Evolutionary conservation across 73 alveolate species (phyloP).

Genomic region (Paramecium sexaurelia): DNA sequence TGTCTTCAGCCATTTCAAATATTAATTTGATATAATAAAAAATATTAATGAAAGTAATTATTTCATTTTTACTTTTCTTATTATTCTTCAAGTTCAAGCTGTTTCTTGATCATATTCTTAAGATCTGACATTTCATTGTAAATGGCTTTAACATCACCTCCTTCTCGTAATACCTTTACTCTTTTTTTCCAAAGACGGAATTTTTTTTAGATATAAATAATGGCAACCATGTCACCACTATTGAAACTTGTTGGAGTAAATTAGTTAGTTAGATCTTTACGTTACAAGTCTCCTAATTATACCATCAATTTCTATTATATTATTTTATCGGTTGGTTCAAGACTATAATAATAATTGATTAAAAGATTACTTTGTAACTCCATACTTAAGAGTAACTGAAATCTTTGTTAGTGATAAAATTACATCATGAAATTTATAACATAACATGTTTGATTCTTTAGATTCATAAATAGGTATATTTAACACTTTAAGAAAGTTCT

Average conservation of each 20-base stretch:
- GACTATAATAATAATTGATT: not conserved
- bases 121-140: constrained; percentile 54
- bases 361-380: constrained; percentile 40
- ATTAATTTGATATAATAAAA: not conserved
- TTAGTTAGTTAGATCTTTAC: not conserved
- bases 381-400: constrained; percentile 67
- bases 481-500: constrained; percentile 59
- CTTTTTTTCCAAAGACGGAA: constrained; percentile 28
- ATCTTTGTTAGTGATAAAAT: constrained; percentile 53
- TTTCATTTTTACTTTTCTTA: not conserved
- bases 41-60: not conserved
- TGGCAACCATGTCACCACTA: constrained; percentile 64
- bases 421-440: constrained; percentile 65
- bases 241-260: constrained; percentile 42
- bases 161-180: constrained; percentile 15
- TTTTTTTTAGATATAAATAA: constrained; percentile 3
- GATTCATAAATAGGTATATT: constrained; percentile 67
- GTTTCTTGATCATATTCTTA: constrained; percentile 39
- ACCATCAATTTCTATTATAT: not conserved
- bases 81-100: constrained; percentile 41
- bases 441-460: constrained; percentile 1
- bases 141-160: constrained; percentile 46
- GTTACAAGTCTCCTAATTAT: not conserved
- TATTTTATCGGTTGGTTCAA: constrained; percentile 55
- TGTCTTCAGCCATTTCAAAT: constrained; percentile 18